phyloP scores from a whole-genome alignment of 257 asterid genomes.

The Solanum sitiens region DNA sequence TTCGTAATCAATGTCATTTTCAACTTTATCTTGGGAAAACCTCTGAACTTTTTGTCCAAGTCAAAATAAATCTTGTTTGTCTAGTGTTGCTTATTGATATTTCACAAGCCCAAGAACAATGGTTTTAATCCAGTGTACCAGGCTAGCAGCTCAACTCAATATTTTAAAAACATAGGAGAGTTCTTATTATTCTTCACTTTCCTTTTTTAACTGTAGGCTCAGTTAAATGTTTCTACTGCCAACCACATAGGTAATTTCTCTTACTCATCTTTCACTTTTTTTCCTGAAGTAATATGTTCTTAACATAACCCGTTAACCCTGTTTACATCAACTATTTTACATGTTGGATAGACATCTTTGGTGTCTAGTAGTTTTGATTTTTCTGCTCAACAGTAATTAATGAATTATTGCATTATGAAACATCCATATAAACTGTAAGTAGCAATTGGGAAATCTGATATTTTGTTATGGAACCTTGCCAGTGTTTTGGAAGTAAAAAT shows the following conservation, averaged over 20 bases:
- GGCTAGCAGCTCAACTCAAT: background rate
- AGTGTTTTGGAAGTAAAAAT: background rate
- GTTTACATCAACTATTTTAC: background rate
- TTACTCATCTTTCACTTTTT: background rate
- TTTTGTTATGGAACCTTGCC: background rate
- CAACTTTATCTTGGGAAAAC: background rate
- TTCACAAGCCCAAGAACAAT: background rate
- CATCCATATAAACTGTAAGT: background rate
- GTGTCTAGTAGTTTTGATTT: background rate
- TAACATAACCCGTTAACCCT: background rate
- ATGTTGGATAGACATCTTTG: background rate
- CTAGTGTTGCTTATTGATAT: background rate
- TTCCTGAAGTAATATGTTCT: background rate
- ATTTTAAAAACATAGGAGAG: background rate
- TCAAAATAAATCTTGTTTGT: background rate
- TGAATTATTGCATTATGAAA: background rate
- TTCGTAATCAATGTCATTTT: background rate
- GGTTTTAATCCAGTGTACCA: background rate
- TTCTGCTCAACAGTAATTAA: background rate
- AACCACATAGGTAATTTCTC: background rate
- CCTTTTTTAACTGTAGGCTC: background rate
- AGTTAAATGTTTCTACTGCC: background rate
- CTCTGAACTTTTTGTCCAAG: background rate
- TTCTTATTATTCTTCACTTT: background rate
- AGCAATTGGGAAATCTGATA: background rate